Conservation (phyloP, 1,139 yeast species). For the Geotrichum phurueaensis region DNA sequence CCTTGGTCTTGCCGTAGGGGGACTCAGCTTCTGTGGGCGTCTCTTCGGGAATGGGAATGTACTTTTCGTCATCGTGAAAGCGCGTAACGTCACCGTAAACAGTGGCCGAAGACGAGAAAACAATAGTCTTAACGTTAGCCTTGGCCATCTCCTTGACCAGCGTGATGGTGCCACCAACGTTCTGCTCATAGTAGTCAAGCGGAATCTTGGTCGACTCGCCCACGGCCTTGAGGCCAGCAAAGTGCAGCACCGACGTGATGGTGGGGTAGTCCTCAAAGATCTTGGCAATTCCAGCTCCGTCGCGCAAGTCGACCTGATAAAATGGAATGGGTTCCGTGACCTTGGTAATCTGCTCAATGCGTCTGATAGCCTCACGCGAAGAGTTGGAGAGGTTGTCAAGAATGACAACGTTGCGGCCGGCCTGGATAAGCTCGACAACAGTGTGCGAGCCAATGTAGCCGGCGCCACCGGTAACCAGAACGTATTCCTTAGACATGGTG, state of each 20-base stretch:
- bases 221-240: slow-evolving; percentile 84
- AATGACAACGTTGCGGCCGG: slow-evolving; percentile 64
- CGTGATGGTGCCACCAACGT: slow-evolving; percentile 59
- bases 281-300: slow-evolving; percentile 42
- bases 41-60: slow-evolving; percentile 76
- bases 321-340: slow-evolving; percentile 45
- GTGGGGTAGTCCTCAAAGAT: slow-evolving; percentile 47
- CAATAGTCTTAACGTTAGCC: slow-evolving; percentile 49
- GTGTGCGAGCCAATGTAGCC: slow-evolving; percentile 87
- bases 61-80: slow-evolving; percentile 43
- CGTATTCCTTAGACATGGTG: slow-evolving; percentile 32
- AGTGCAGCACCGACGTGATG: slow-evolving; percentile 63
- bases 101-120: slow-evolving; percentile 76
- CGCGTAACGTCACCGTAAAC: slow-evolving; percentile 81
- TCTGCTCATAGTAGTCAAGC: slow-evolving; percentile 63
- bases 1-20: slow-evolving; percentile 73
- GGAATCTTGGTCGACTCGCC: slow-evolving; percentile 76
- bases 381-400: slow-evolving; percentile 69
- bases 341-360: slow-evolving; percentile 54
- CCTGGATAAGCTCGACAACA: slow-evolving; percentile 56
- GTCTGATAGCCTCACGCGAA: slow-evolving; percentile 58
- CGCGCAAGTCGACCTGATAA: slow-evolving; percentile 54
- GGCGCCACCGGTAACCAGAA: slow-evolving; percentile 80
- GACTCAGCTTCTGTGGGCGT: slow-evolving; percentile 74
- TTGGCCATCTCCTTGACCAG: slow-evolving; percentile 51